Conservation (phyloP, 192 early-diverging fungal species). For the Podila clonocystis region DNA sequence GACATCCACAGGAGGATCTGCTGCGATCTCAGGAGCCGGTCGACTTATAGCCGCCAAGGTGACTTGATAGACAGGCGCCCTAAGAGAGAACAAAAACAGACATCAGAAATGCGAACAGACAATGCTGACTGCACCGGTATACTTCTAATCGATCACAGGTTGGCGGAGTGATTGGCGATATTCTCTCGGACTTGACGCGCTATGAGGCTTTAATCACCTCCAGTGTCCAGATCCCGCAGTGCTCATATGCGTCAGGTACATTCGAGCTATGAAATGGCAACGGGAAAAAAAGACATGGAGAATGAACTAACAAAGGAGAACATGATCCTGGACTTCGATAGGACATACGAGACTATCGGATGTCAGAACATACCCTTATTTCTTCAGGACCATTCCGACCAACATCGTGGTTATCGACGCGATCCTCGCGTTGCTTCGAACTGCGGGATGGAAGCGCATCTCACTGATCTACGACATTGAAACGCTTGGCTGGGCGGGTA, state of each 20-base stretch:
- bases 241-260: conserved; percentile 54
- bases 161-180: conserved; percentile 58
- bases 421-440: conserved; percentile 34
- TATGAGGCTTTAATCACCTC: conserved; percentile 60
- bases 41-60: conserved; percentile 11
- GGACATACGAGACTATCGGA: conserved; percentile 45
- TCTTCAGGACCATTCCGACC: conserved; percentile 59
- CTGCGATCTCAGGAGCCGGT: conserved; percentile 19
- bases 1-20: conserved; percentile 17
- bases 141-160: conserved; percentile 17
- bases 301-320: background rate
- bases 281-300: background rate
- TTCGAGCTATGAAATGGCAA: background rate
- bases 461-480: conserved; percentile 51
- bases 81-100: too few species aligned
- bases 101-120: background rate
- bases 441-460: conserved; percentile 51
- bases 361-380: conserved; percentile 44
- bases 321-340: conserved; percentile 4
- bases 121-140: background rate
- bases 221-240: conserved; percentile 55
- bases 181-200: conserved; percentile 48
- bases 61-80: background rate
- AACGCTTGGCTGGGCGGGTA: conserved; percentile 52
- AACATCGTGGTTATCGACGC: conserved; percentile 46